Base-by-base conservation (phyloP, 495 filamentous ascomycete genomes). In the Lindgomyces ingoldianus region DNA sequence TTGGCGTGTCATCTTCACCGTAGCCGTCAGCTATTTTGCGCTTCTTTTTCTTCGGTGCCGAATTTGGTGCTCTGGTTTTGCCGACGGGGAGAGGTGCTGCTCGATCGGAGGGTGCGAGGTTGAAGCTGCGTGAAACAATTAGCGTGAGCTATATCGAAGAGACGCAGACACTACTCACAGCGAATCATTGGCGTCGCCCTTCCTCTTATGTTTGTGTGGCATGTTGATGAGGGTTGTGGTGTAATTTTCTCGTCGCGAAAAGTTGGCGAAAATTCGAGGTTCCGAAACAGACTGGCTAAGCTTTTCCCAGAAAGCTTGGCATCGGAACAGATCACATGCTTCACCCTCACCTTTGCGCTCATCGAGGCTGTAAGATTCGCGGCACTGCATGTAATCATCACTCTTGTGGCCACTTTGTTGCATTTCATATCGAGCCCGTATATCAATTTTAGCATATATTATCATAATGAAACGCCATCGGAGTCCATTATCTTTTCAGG, bases 171-270 rank as follows among this genome's bases (percentile, higher is more conserved):
- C 56, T 9, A 39, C 76, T 69, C 78, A 82, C 77, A 67, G 58
- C 11, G 42, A 26, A 9, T 63, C 59, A 42, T 76, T 55, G 55
- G 71, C 81, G 57, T 83, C 82, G 61, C 84, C 72, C 73, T 84
- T 71, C 80, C 81, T 50, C 73, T 88, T 91, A 73, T 94, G 90
- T 75, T 93, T 94, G 80, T 93, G 89, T 78, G 90, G 90, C 90
- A 94, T 94, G 57, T 45, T 81, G 74, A 53, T 49, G 42, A 29
- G 25, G 39, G 27, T 1, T 29, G 53, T 41, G 3, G 26, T 14
- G 21, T 19, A 18, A 50, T 19, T 33, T 14, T 6, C 33, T 41
- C 44, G 22, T 52, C 45, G 46, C 18, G n/a, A 45, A 24, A 62
- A 62, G 16, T 46, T 55, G 24, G 30, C 41, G 33, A 55, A 55